Percentiles rank a stretch among this genome's conserved stretches.
Conservation (phyloP, 2,329 filamentous ascomycete species). For the Fusarium temperatum region DNA sequence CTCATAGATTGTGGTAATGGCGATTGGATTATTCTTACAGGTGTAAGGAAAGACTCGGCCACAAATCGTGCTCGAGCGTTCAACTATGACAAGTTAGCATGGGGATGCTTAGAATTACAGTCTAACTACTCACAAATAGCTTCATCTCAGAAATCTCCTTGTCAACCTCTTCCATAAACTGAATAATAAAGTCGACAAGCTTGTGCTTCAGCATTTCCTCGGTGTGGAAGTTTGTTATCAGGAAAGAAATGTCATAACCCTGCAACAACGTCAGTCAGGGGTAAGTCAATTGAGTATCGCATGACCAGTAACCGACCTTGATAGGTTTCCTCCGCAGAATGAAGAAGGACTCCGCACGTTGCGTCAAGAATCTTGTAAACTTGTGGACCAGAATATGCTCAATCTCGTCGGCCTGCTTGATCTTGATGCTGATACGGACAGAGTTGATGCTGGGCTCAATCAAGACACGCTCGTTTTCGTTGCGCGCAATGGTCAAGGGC, state of each 20-base stretch:
- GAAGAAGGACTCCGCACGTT: slow-evolving; percentile 88
- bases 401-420: slow-evolving; percentile 99
- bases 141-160: slow-evolving; percentile 99
- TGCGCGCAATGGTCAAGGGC: slow-evolving; percentile 88
- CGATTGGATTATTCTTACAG: slow-evolving; percentile 61
- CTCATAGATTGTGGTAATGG: not conserved
- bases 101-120: not conserved
- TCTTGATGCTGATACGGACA: slow-evolving; percentile 96
- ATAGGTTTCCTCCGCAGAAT: slow-evolving; percentile 95
- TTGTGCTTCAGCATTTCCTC: slow-evolving; percentile 99
- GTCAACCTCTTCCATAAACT: slow-evolving; percentile 99
- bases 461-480: slow-evolving; percentile 95
- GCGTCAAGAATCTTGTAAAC: slow-evolving; percentile 93
- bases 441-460: slow-evolving; percentile 98
- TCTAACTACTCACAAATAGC: slow-evolving; percentile 81
- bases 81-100: slow-evolving; percentile 64
- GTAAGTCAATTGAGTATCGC: not conserved
- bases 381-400: slow-evolving; percentile 98
- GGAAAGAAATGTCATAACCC: slow-evolving; percentile 98
- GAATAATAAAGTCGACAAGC: slow-evolving; percentile 97
- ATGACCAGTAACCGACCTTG: slow-evolving; percentile 67
- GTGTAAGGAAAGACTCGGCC: slow-evolving; percentile 97
- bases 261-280: slow-evolving; percentile 49
- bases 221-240: slow-evolving; percentile 98
- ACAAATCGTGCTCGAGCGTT: slow-evolving; percentile 98